phyloP scores from a whole-genome alignment of 2,329 filamentous ascomycete genomes.

The Lecanicillium sp. region DNA sequence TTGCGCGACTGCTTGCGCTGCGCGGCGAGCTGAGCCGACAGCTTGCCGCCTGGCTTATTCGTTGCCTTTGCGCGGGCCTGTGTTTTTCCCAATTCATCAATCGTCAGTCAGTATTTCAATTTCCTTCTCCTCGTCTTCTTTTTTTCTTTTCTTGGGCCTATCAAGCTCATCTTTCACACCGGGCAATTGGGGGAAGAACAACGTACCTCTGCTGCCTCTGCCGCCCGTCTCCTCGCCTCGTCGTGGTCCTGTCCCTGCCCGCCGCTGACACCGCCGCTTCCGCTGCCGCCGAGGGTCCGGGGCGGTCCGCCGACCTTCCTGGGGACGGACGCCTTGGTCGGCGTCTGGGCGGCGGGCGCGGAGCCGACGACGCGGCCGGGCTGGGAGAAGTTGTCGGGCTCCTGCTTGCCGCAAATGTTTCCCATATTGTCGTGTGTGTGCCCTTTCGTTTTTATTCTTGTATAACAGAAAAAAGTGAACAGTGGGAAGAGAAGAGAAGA shows the following conservation, averaged over 20 bases:
- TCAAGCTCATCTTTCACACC: too few species aligned
- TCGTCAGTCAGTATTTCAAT: constrained; percentile 1
- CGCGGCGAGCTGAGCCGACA: constrained; percentile 63
- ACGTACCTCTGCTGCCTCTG: constrained; percentile 77
- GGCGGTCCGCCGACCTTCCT: constrained; percentile 38
- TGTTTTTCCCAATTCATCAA: too few species aligned
- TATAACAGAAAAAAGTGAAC: too few species aligned
- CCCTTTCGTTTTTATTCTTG: too few species aligned
- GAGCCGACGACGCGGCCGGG: constrained; percentile 68
- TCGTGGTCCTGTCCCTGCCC: constrained; percentile 28
- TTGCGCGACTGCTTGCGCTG: constrained; percentile 69
- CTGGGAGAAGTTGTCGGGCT: constrained; percentile 61
- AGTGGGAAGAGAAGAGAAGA: too few species aligned
- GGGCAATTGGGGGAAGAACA: constrained; percentile 15
- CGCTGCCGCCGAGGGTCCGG: constrained; percentile 56
- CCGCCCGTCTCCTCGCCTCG: constrained; percentile 67
- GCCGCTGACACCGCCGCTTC: neutral
- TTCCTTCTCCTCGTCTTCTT: constrained; percentile 8
- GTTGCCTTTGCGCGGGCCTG: constrained; percentile 62
- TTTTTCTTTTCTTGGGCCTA: constrained; percentile 13
- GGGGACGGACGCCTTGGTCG: constrained; percentile 46
- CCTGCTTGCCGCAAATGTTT: constrained; percentile 78
- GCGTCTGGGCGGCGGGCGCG: constrained; percentile 30
- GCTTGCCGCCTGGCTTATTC: constrained; percentile 57
- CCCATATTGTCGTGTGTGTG: too few species aligned